phyloP scores from a whole-genome alignment of 202 grass and related monocot genomes.

The Setaria viridis region DNA sequence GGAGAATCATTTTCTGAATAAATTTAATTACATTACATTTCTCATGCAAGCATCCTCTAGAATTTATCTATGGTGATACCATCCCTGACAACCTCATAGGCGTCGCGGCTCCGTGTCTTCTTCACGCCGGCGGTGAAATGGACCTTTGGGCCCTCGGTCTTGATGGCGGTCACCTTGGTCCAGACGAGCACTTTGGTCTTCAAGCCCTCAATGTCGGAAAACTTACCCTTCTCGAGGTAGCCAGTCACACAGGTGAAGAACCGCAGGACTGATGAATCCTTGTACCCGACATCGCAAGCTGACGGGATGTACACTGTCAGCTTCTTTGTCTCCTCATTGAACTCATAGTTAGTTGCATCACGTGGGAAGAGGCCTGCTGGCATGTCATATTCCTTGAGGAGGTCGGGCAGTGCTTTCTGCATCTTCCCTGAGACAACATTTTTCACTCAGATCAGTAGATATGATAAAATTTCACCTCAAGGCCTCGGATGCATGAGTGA shows the following conservation, averaged over 20 bases:
- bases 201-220: slow-evolving; percentile 84
- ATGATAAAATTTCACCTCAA: background rate
- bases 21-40: slow-evolving; percentile 58
- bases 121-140: slow-evolving; percentile 81
- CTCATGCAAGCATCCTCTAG: slow-evolving; percentile 53
- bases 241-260: slow-evolving; percentile 85
- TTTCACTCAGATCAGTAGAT: slow-evolving; percentile 18
- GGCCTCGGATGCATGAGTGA: background rate
- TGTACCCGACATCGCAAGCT: slow-evolving; percentile 88
- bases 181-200: slow-evolving; percentile 93
- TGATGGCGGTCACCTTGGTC: slow-evolving; percentile 81
- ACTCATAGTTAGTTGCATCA: slow-evolving; percentile 92
- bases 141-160: slow-evolving; percentile 85
- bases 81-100: slow-evolving; percentile 87
- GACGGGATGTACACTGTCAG: slow-evolving; percentile 80
- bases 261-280: slow-evolving; percentile 90
- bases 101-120: slow-evolving; percentile 77
- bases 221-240: slow-evolving; percentile 90
- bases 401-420: slow-evolving; percentile 86
- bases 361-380: slow-evolving; percentile 86
- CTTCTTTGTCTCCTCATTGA: slow-evolving; percentile 90
- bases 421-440: slow-evolving; percentile 71
- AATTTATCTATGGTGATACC: slow-evolving; percentile 91
- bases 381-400: slow-evolving; percentile 88
- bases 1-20: slow-evolving; percentile 24